Evolutionary conservation across 495 filamentous ascomycete genomes (phyloP).

Genomic region (Penicillium canariense): DNA sequence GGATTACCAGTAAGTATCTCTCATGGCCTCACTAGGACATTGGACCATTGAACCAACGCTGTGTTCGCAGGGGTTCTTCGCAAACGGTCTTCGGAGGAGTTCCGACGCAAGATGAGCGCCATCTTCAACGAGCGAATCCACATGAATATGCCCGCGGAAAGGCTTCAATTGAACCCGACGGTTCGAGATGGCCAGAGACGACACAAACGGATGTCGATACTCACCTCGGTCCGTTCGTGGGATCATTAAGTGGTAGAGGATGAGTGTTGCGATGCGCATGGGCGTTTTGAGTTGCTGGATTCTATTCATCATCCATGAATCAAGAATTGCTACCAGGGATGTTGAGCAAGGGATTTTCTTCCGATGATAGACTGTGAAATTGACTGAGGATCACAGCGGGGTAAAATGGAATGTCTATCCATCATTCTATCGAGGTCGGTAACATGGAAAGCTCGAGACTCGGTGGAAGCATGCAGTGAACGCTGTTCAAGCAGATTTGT

Average conservation of each 20-base stretch:
- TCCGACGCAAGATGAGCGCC: slow-evolving; percentile 37
- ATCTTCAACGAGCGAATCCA: slow-evolving; percentile 40
- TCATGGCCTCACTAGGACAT: background rate
- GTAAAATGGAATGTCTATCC: background rate
- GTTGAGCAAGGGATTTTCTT: too few relatives aligned
- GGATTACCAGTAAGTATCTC: slow-evolving; percentile 16
- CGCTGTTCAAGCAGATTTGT: slow-evolving; percentile 4
- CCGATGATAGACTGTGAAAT: background rate
- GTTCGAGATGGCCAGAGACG: slow-evolving; percentile 7
- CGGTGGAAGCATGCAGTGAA: background rate
- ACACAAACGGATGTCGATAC: slow-evolving; percentile 17
- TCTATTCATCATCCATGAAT: background rate
- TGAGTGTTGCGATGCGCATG: background rate
- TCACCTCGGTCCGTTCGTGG: slow-evolving; percentile 13
- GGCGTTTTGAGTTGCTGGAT: background rate
- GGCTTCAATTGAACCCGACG: slow-evolving; percentile 26
- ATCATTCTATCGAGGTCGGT: background rate
- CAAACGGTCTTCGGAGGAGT: slow-evolving; percentile 39
- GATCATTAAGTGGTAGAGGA: background rate
- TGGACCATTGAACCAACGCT: background rate
- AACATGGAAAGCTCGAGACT: background rate
- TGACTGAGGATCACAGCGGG: background rate
- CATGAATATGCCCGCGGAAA: slow-evolving; percentile 23
- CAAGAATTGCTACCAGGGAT: background rate
- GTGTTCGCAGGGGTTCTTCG: slow-evolving; percentile 20